These are phyloP conservation scores for Begonia masoniana DNA, from an alignment of 306 rosid species.

Conservation along the genomic window DNA sequence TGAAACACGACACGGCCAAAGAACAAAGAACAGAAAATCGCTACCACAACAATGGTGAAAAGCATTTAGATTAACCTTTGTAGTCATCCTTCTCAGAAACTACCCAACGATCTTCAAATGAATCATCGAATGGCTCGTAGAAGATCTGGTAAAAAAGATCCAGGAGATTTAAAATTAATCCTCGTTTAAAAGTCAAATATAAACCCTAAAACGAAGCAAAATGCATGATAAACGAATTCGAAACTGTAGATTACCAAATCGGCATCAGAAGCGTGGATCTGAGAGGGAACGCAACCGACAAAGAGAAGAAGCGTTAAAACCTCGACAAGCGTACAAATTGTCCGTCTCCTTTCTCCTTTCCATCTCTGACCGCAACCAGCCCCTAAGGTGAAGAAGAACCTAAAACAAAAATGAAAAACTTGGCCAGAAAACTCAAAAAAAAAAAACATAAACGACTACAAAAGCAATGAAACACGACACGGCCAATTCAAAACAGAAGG, in stretches of 20 bases:
- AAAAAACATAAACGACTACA: too few relatives aligned
- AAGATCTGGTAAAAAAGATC: slow-evolving; percentile 30
- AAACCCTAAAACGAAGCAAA: background rate
- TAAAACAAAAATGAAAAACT: background rate
- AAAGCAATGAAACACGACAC: too few relatives aligned
- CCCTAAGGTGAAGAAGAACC: background rate
- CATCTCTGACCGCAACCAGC: background rate
- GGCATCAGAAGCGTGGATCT: slow-evolving; percentile 43
- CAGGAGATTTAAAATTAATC: background rate
- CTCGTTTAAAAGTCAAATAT: background rate
- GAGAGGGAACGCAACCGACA: background rate
- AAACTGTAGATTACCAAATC: slow-evolving; percentile 28
- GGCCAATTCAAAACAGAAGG: too few relatives aligned
- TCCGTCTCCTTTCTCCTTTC: background rate
- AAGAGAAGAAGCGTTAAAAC: background rate
- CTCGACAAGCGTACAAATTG: background rate
- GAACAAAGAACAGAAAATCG: too few relatives aligned
- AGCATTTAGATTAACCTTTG: slow-evolving; percentile 18
- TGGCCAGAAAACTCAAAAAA: background rate
- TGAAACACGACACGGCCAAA: too few relatives aligned
- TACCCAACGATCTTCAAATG: slow-evolving; percentile 68
- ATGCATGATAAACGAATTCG: slow-evolving; percentile 2
- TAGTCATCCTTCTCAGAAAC: slow-evolving; percentile 64
- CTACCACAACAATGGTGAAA: slow-evolving; percentile 1
- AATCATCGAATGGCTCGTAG: slow-evolving; percentile 74